Evolutionary conservation across 192 early-diverging fungal genomes (phyloP), one percentile per base, ranked within the genome.

Genomic region (Irineochytrium annulatum): DNA sequence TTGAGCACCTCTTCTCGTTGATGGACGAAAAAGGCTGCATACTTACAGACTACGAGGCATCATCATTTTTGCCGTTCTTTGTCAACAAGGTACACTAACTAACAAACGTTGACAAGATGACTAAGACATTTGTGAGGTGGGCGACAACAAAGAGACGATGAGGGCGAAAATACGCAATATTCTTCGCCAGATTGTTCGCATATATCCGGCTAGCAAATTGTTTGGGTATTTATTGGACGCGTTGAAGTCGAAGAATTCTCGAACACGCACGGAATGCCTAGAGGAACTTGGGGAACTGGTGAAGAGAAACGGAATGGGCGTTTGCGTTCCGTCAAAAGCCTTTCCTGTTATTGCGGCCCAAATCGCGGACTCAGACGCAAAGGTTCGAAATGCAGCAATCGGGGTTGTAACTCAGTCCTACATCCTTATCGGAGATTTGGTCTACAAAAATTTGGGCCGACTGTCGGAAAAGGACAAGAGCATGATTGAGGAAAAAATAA

Each of bases 131-230:
- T 59, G 83, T 26, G 67, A 91, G 68, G 69, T 91, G 3, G 93
- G 93, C 16, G 91, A 95, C 60, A 78, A 83, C 52, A 95, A 95
- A 63, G 91, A 94, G 58, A 74, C 76, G 1, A 87, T 95, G 69
- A 77, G 91, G 13, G 68, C 74, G 3, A 80, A 88, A 39, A 80
- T 91, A 6, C 81, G 88, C 8, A 65, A 73, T 3, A 81, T 95
- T n/a, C 69, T 91, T 44, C 86, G 86, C 59, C 70, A 78, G 57
- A 35, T 94, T 3, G 70, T 77, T n/a, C 78, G 84, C 16, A 71
- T 94, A 3, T 92, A 90, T 56, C 89, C 93, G 6, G 78, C 86
- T 1, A 87, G 85, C 52, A 90, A 89, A 65, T 70, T 93, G 41
- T 89, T 93, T 62, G 68, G 72, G 1, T 79, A 79, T 61, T 63